Evolutionary conservation across 371 early-diverging fungal genomes (phyloP), one percentile per base, ranked within the genome.

Genomic region (Smittium culicis): DNA sequence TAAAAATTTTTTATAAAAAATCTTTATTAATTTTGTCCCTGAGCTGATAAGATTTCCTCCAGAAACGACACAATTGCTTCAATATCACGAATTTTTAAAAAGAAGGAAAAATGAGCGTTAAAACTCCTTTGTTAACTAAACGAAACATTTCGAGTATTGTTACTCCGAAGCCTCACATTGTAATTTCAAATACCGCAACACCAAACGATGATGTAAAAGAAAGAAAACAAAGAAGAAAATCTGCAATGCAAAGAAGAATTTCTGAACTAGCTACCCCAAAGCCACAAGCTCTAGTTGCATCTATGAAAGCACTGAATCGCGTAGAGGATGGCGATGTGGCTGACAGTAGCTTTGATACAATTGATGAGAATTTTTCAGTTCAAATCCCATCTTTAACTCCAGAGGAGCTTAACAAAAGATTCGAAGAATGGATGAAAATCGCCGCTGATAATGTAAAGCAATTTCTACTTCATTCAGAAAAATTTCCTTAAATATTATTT

Each of bases 351-450:
- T 34, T 59, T 58, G 28, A 27, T 30, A 33, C 34, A 11, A 34
- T 8, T 24, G 54, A 27, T 29, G 66, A 59, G 32, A 33, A 2
- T 5, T 76, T 76, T 67, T 68, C 74, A 0, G 77, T 76, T 65
- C 74, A 76, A 75, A 67, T 77, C 16, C 75, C 75, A 59, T 71
- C 69, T 1, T 67, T 78, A 67, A 78, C 75, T 1, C 78, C 78
- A 11, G 78, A 78, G 65, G 78, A 78, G 67, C 75, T 77, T 58
- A 78, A 78, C 66, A 68, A 72, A 66, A 74, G 77, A 28, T 94
- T 90, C 78, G 96, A 97, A 68, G 93, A 97, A 78, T 96, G 96
- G 94, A 88, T 97, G 81, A 95, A 96, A 74, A 89, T 96, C 75
- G 94, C 92, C 16, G 93, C 96, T 0, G 96, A 95, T 73, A 96